Conservation (phyloP, 257 asterid species). For the Solanum lycopersicoides region DNA sequence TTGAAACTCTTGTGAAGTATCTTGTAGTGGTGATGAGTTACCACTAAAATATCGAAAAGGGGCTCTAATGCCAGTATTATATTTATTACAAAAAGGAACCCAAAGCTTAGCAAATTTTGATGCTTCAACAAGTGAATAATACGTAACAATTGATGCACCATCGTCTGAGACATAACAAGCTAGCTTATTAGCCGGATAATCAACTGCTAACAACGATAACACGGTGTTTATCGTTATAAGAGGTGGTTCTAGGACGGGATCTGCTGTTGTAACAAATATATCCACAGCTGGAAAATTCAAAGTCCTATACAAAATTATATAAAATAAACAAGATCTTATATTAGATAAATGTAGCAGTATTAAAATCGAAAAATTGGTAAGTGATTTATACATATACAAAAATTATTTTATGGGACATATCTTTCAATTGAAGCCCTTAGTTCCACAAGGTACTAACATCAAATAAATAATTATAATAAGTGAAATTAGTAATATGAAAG, state of each 20-base stretch:
- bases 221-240: constrained; percentile 25
- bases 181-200: constrained; percentile 22
- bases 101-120: constrained; percentile 20
- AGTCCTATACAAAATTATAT: background rate
- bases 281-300: constrained; percentile 18
- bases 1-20: constrained; percentile 6
- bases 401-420: too few species aligned
- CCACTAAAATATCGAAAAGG: constrained; percentile 21
- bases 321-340: too few species aligned
- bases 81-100: constrained; percentile 29
- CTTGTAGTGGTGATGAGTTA: background rate
- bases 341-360: too few species aligned
- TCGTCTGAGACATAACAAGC: constrained; percentile 34
- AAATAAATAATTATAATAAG: background rate
- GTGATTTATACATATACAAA: background rate
- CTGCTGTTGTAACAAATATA: constrained; percentile 31
- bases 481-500: too few species aligned
- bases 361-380: background rate
- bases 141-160: constrained; percentile 24
- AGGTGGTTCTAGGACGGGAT: constrained; percentile 23
- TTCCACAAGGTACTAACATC: background rate
- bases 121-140: constrained; percentile 21
- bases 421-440: too few species aligned
- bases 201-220: constrained; percentile 21
- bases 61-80: constrained; percentile 16